These are phyloP conservation scores for Vigna unguiculata DNA, from an alignment of 306 rosid genomes.

Conservation along the genomic window DNA sequence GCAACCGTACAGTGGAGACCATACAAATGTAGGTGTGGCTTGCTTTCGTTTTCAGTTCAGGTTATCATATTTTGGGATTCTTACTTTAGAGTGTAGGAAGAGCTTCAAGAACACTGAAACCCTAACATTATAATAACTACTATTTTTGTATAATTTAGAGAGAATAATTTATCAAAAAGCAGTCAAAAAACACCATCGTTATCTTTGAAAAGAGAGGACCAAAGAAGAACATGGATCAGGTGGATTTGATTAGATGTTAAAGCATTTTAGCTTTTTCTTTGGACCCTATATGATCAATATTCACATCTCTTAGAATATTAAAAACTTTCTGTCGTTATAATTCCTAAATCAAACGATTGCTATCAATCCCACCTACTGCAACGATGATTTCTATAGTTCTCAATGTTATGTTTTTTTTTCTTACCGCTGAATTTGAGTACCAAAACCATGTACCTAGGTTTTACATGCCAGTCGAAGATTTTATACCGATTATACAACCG, in stretches of 20 bases:
- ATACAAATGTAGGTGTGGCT: constrained; percentile 39
- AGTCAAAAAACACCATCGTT: constrained; percentile 45
- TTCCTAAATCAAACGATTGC: constrained; percentile 34
- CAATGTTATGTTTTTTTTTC: too few relatives aligned
- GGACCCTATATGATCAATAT: constrained; percentile 12
- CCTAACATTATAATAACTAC: neutral
- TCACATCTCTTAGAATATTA: constrained; percentile 36
- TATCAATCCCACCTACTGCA: too few relatives aligned
- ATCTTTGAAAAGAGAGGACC: constrained; percentile 47
- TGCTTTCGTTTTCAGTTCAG: constrained; percentile 43
- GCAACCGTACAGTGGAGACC: neutral
- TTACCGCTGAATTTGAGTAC: too few relatives aligned
- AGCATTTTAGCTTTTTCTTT: constrained; percentile 48
- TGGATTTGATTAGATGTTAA: constrained; percentile 26
- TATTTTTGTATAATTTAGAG: neutral
- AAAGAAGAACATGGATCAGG: constrained; percentile 50
- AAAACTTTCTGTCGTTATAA: constrained; percentile 51
- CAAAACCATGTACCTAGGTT: too few relatives aligned
- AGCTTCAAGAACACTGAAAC: constrained; percentile 47
- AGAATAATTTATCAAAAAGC: constrained; percentile 47
- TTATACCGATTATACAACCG: too few relatives aligned
- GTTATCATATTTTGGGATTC: constrained; percentile 42
- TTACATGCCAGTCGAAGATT: too few relatives aligned
- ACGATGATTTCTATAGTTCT: too few relatives aligned
- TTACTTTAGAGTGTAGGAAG: constrained; percentile 15